Evolutionary conservation across 164 flowering plant genomes (phyloP), one percentile per base, ranked within the genome.

Genomic region (Stephania yunnanensis): DNA sequence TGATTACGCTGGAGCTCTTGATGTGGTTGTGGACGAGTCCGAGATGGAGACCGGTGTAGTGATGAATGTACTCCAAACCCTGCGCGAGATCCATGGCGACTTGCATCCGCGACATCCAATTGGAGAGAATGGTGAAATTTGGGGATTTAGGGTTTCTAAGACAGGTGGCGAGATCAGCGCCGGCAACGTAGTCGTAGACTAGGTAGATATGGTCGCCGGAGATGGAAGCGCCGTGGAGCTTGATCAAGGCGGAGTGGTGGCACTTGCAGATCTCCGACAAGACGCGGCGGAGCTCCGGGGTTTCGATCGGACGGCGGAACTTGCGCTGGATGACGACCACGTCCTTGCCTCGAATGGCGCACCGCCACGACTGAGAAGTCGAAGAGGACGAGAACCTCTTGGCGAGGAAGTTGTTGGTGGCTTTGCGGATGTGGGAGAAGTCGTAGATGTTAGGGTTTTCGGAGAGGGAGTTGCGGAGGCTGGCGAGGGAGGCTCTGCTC

Each of bases 31-130:
- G 97, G 9, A 92, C 87, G 91, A 50, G 89, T 77, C 71, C 81
- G 80, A 0, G 87, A 80, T 85, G 81, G 6, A 90, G 92, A 55
- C 76, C 80, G 2, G 83, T 76, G 58, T 83, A 89, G 74, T 86
- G 86, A 80, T 90, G 97, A 71, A 91, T 89, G 78, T 91, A 90
- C 71, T 91, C 84, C 53, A 91, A 81, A 36, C 90, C 97, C 61
- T 86, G 86, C 1, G 97, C 89, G 0, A 86, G 74, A 70, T 89
- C 90, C 45, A 81, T 76, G 0, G 97, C 93, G 74, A 92, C 84
- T 80, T 88, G 89, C 75, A 87, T 83, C 74, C 97, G 83, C 81
- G 87, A 89, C 76, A 82, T 87, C 97, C 97, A 92, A 7, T 73
- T 73, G 44, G 88, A 84, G 46, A 65, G 12, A 8, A 19, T 30